Percentiles rank a stretch among this genome's conserved stretches.
phyloP scores from a whole-genome alignment of 306 rosid species.

The Delonix regia region DNA sequence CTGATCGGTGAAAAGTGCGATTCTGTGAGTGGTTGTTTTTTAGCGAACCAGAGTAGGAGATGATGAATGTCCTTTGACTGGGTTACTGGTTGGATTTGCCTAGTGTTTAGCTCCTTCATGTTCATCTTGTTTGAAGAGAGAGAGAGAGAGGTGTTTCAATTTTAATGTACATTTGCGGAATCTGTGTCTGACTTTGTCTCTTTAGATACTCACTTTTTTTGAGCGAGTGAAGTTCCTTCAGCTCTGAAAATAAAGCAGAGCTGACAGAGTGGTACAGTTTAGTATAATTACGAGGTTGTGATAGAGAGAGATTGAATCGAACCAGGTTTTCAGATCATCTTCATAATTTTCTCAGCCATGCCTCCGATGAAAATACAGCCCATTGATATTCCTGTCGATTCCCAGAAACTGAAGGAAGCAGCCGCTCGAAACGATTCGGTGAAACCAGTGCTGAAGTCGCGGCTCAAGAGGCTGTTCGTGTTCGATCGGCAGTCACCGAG shows the following conservation, averaged over 20 bases:
- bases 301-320: neutral
- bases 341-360: constrained; percentile 36
- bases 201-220: neutral
- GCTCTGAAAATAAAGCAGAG: constrained; percentile 45
- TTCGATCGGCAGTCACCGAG: constrained; percentile 89
- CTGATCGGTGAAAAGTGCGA: neutral
- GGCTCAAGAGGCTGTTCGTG: constrained; percentile 68
- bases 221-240: neutral
- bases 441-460: constrained; percentile 82
- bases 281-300: neutral
- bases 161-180: constrained; percentile 14
- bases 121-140: neutral
- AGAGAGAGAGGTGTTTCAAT: constrained; percentile 5
- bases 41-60: constrained; percentile 15
- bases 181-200: constrained; percentile 24
- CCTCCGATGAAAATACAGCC: constrained; percentile 99
- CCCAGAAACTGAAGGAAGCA: constrained; percentile 52
- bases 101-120: neutral
- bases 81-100: neutral
- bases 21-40: constrained; percentile 25
- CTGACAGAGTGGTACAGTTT: constrained; percentile 29
- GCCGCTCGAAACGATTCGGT: constrained; percentile 58
- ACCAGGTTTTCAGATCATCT: neutral
- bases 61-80: constrained; percentile 33
- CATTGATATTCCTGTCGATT: constrained; percentile 52